phyloP scores from a whole-genome alignment of 805 yeast genomes.

The Hanseniaspora mollemarum region DNA sequence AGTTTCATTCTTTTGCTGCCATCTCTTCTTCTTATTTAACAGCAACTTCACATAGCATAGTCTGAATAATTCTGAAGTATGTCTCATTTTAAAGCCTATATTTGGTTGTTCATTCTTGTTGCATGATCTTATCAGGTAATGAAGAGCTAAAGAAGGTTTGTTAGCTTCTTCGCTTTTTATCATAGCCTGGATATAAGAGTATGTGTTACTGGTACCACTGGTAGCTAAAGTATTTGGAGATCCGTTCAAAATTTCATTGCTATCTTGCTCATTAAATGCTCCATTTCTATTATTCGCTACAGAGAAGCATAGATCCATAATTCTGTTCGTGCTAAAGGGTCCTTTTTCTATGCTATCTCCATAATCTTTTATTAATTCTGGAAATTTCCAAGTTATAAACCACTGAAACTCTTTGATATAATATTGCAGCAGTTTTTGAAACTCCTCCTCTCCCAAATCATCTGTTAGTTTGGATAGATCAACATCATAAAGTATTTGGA shows the following conservation, averaged over 20 bases:
- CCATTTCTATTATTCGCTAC: neutral
- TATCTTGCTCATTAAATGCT: neutral
- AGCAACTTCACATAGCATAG: neutral
- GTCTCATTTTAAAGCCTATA: conserved; percentile 1
- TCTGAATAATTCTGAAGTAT: neutral
- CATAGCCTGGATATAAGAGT: neutral
- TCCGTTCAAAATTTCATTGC: neutral
- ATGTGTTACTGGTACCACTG: neutral
- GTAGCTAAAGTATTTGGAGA: neutral
- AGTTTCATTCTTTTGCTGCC: neutral
- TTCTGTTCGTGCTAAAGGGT: neutral
- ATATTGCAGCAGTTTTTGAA: neutral
- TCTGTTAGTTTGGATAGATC: neutral
- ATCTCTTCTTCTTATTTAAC: neutral
- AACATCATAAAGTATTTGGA: neutral
- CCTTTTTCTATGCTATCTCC: neutral
- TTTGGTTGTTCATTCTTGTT: neutral
- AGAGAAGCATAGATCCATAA: neutral
- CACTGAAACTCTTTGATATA: conserved; percentile 10
- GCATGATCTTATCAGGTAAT: neutral
- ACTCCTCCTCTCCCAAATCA: neutral
- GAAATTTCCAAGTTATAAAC: neutral
- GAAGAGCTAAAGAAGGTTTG: neutral
- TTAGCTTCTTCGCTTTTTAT: neutral
- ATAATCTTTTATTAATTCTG: neutral